Percentiles rank a stretch among this genome's conserved stretches.
Evolutionary conservation across 2,329 filamentous ascomycete species (phyloP).

Genomic region (Zasmidium citrigriseum): DNA sequence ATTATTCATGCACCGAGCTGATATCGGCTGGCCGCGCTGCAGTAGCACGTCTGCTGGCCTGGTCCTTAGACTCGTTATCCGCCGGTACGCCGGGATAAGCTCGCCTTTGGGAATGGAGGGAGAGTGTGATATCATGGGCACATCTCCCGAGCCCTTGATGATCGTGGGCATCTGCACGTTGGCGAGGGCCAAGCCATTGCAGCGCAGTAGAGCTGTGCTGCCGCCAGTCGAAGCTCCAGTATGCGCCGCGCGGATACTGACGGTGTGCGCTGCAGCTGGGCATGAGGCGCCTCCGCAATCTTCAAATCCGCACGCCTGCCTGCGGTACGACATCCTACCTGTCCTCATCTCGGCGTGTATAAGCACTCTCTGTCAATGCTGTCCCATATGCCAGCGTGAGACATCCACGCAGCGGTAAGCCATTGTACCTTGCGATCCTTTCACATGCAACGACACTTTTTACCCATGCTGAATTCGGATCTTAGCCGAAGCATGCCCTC

Average conservation of each 20-base stretch:
- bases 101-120: neutral
- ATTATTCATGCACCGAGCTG: neutral
- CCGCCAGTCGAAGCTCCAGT: neutral
- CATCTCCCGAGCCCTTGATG: slow-evolving; percentile 6
- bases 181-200: slow-evolving; percentile 5
- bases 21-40: neutral
- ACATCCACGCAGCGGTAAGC: neutral
- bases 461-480: too few species aligned
- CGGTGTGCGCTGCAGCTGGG: neutral
- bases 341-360: too few species aligned
- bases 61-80: neutral
- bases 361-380: neutral
- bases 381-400: neutral
- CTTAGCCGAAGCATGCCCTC: neutral
- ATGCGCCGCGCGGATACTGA: slow-evolving; percentile 4
- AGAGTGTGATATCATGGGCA: neutral
- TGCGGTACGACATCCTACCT: neutral
- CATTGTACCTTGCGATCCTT: neutral
- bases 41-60: neutral
- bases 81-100: slow-evolving; percentile 4
- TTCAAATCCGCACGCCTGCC: neutral
- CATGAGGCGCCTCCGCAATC: neutral
- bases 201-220: slow-evolving; percentile 3
- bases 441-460: too few species aligned
- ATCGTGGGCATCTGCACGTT: slow-evolving; percentile 3